Base-by-base conservation (phyloP, 176 grass and related monocot species). In the Zizania latifolia region DNA sequence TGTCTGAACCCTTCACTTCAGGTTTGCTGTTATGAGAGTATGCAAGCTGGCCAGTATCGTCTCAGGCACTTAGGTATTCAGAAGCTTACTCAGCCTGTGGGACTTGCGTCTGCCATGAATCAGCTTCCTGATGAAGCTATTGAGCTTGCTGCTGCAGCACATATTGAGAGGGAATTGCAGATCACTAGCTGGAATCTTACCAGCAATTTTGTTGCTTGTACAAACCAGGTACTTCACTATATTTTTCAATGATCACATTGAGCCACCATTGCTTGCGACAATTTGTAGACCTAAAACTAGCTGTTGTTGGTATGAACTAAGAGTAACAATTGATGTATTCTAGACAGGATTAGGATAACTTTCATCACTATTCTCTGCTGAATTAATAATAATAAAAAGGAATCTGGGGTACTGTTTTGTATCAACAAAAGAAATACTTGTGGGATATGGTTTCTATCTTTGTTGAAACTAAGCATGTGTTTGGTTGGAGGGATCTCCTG, bases 1-100 rank as follows among this genome's bases (percentile, higher is more conserved):
- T 21, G 54, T 67, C 50, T 60, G 37, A 74, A 83, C 21, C 1
- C 10, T 8, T 56, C 26, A 17, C 35, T 82, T 77, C 80, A 98
- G 94, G 94, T 98, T 8, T 98, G 91, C 67, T 94, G 88, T 81
- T 91, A 88, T 82, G 94, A 98, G 82, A 98, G 91, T 80, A 94
- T 94, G 94, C 91, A 90, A 86, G 91, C 94, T 85, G 94, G 89
- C 43, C 65, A 83, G 21, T 83, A 92, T 66, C 91, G 89, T 86
- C 90, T 98, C 27, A 84, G 83, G 56, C 89, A 85, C 51, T 92
- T 98, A 74, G 94, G 94, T 82, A 94, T 98, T 80, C 33, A 77
- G 68, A 89, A 77, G 81, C 85, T 97, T 64, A 89, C 75, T 39
- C 85, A 93, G 30, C 85, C 88, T 24, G 56, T 70, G 60, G 95